Evolutionary conservation across 1,284 basidiomycete genomes (phyloP), one percentile per base, ranked within the genome.

Genomic region (Cryptococcus jaspeensis): DNA sequence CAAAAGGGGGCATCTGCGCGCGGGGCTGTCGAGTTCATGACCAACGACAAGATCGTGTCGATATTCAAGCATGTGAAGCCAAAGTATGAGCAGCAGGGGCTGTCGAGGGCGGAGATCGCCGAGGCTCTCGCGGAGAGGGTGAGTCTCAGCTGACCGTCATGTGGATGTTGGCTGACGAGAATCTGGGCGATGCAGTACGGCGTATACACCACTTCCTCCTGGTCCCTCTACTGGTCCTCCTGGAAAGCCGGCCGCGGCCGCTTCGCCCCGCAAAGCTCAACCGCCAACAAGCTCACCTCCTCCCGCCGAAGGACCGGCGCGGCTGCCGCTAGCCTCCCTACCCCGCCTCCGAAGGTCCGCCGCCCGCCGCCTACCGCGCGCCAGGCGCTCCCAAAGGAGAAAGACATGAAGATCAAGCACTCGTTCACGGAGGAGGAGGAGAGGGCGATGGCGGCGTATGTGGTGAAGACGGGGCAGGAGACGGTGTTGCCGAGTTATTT

Each of bases 361-460:
- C 28, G 28, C 9, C 5, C 28, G 28, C 28, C 28, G 28, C 28
- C 28, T 23, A 18, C n/a, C 28, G 28, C 28, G 28, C 28, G 41
- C n/a, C 41, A 43, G 23, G 15, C 41, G 11, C 41, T 7, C 15
- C 9, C n/a, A 8, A 36, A 25, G 15, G 5, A 47, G 35, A 28
- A 35, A 32, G 7, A 43, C 7, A 6, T 25, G 18, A 12, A 12
- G 22, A 32, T 18, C 38, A 22, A 18, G 32, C 46, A 47, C 25
- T 49, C 20, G 2, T 49, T 42, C 5, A 49, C 46, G 13, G 55
- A 61, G 23, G 55, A 57, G 44, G 51, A 52, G 36, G 45, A 52
- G 18, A 48, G 11, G 40, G 46, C 48, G 12, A 62, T 62, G 60
- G 60, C 54, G 20, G 22, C 23, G 23, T 56, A 56, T 49, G 38